Evolutionary conservation across 345 rosid genomes (phyloP), one percentile per base, ranked within the genome.

Genomic region (Camelina neglecta): DNA sequence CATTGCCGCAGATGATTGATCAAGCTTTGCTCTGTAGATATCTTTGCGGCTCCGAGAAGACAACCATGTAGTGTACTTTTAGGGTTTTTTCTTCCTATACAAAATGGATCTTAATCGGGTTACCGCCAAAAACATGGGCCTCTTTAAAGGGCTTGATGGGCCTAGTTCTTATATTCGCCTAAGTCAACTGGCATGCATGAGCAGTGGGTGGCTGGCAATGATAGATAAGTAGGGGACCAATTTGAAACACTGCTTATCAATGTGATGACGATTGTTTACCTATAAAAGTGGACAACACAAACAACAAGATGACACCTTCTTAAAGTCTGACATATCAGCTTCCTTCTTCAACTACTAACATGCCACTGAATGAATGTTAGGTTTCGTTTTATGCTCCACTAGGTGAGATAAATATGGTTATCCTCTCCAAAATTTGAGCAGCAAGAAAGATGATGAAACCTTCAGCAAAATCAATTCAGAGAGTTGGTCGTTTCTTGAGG

Each of bases 401-500:
- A 48, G 60, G 60, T 38, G 64, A 49, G 51, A 72, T 78, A 71
- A 72, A 65, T 78, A 72, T 72, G 35, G 62, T 31, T 58, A 39
- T n/a, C 33, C 11, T 60, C 73, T 75, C 13, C 10, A 15, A 59
- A 56, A 47, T 5, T 18, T 9, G 23, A 57, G 56, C 51, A 11
- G 36, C 72, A 64, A 5, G 26, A 57, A 59, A 77, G 60, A 78
- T 65, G 77, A 67, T 72, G 69, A 78, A 65, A 16, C 77, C 77
- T 55, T 31, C 69, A 51, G 73, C 83, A 75, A 89, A 86, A 66
- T 84, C 96, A 74, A 75, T 85, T 68, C 62, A 77, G 38, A 87
- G 84, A 74, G 81, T 89, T 80, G 88, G 78, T 77, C 83, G 73
- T 58, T 77, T 89, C 82, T 63, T 89, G 47, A 83, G 66, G 71